Conservation (phyloP, 768 basidiomycete species). For the Tylopilus vinaceipallidus region DNA sequence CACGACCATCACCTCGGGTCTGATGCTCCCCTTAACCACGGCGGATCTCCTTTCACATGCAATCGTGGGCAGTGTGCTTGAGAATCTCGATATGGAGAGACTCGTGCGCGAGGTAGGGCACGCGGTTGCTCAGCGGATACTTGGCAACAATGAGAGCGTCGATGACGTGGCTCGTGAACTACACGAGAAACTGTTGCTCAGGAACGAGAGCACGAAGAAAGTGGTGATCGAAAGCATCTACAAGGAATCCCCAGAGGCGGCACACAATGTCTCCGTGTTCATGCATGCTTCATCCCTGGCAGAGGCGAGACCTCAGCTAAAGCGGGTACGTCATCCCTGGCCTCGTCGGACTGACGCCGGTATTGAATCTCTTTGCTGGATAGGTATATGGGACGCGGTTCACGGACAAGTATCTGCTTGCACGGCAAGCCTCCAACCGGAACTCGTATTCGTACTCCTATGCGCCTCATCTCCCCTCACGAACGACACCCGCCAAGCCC, state of each 20-base stretch:
- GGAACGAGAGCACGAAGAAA: conserved; percentile 97
- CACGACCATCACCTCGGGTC: conserved; percentile 87
- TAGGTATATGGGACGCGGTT: conserved; percentile 95
- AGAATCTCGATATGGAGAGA: conserved; percentile 98
- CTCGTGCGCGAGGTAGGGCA: conserved; percentile 92
- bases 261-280: conserved; percentile 88
- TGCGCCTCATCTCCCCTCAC: conserved; percentile 44
- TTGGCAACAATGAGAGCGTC: conserved; percentile 91
- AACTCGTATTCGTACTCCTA: conserved; percentile 54
- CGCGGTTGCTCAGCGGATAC: conserved; percentile 89
- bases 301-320: conserved; percentile 74
- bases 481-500: conserved; percentile 40
- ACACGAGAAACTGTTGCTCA: conserved; percentile 84
- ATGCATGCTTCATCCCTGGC: conserved; percentile 64
- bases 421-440: conserved; percentile 58
- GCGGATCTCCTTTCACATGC: conserved; percentile 93
- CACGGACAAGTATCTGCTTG: conserved; percentile 92
- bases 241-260: conserved; percentile 83
- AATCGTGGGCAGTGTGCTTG: conserved; percentile 93
- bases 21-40: conserved; percentile 95
- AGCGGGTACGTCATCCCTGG: conserved; percentile 54
- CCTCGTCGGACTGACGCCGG: neutral
- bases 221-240: conserved; percentile 97
- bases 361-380: conserved; percentile 6
- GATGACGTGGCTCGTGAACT: conserved; percentile 95